A percentile compares a stretch with the other conserved stretches of the same genome.
These are phyloP conservation scores for Nannochloris sp. DNA, from an alignment of 139 green algal species.

Conservation along the genomic window DNA sequence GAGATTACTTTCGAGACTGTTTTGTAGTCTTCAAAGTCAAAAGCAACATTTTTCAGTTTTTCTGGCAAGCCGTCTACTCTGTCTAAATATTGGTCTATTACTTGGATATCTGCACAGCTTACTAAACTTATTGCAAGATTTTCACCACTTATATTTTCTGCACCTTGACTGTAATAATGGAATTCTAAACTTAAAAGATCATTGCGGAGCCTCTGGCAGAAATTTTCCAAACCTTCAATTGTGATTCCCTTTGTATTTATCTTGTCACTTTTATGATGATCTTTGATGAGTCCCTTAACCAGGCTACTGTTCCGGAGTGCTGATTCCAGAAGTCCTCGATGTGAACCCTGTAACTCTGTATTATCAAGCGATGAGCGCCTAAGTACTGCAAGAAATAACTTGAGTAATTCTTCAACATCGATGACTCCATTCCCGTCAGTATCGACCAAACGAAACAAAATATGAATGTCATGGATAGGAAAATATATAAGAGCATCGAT, in stretches of 20 bases:
- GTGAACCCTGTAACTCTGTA: not conserved
- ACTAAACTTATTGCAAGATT: constrained; percentile 19
- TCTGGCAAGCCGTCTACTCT: constrained; percentile 10
- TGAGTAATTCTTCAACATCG: constrained; percentile 44
- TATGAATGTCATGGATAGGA: constrained; percentile 24
- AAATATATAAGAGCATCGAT: constrained; percentile 60
- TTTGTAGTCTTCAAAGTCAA: not conserved
- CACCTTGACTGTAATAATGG: no score
- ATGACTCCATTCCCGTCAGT: constrained; percentile 43
- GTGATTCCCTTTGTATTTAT: no score
- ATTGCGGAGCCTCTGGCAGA: no score
- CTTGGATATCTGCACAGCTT: constrained; percentile 12
- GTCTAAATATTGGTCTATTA: constrained; percentile 6
- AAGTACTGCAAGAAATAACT: not conserved
- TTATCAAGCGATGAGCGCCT: not conserved
- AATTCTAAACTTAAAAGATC: no score
- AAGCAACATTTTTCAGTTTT: constrained; percentile 10
- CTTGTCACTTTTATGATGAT: no score
- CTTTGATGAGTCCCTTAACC: no score
- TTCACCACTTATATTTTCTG: no score
- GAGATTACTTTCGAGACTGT: constrained; percentile 1
- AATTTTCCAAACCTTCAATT: no score
- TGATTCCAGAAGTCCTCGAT: no score
- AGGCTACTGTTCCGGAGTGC: no score
- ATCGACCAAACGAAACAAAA: constrained; percentile 65